Conservation (phyloP, 2,329 filamentous ascomycete species). For the Lasiodiplodia sp. region DNA sequence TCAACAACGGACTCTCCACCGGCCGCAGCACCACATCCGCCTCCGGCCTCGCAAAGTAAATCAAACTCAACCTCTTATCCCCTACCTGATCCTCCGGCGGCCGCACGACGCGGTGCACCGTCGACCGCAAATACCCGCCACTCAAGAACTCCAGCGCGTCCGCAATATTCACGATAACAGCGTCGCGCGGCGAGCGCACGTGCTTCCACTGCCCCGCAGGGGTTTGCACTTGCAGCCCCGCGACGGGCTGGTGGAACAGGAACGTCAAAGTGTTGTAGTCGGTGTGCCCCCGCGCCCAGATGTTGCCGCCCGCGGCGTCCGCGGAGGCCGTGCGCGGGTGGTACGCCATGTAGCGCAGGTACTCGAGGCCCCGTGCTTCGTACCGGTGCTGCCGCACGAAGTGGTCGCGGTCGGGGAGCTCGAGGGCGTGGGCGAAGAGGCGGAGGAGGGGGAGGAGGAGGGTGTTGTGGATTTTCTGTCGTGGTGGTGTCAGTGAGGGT, state of each 20-base stretch:
- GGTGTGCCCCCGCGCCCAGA: conserved; percentile 58
- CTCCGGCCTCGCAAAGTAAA: conserved; percentile 52
- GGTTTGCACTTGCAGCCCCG: conserved; percentile 57
- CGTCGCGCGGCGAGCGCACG: conserved; percentile 54
- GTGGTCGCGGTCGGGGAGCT: conserved; percentile 46
- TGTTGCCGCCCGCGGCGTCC: conserved; percentile 47
- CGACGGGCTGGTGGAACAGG: conserved; percentile 57
- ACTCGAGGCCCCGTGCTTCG: conserved; percentile 46
- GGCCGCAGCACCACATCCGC: conserved; percentile 49
- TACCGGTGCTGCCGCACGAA: conserved; percentile 48
- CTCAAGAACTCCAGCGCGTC: conserved; percentile 49
- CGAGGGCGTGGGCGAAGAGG: conserved; percentile 50
- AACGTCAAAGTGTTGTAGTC: conserved; percentile 58
- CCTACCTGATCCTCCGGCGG: conserved; percentile 47
- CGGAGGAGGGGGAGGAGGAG: conserved; percentile 18
- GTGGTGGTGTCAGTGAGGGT: neutral
- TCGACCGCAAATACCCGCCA: conserved; percentile 42
- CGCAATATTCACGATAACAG: conserved; percentile 60
- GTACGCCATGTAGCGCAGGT: conserved; percentile 53
- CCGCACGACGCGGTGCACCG: conserved; percentile 42
- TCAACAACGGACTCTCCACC: conserved; percentile 41
- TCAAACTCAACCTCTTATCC: conserved; percentile 47
- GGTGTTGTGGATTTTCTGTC: conserved; percentile 43
- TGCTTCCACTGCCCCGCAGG: conserved; percentile 55
- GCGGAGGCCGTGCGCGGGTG: conserved; percentile 48